phyloP scores from a whole-genome alignment of 768 basidiomycete species.

The Amanita phalloides region DNA sequence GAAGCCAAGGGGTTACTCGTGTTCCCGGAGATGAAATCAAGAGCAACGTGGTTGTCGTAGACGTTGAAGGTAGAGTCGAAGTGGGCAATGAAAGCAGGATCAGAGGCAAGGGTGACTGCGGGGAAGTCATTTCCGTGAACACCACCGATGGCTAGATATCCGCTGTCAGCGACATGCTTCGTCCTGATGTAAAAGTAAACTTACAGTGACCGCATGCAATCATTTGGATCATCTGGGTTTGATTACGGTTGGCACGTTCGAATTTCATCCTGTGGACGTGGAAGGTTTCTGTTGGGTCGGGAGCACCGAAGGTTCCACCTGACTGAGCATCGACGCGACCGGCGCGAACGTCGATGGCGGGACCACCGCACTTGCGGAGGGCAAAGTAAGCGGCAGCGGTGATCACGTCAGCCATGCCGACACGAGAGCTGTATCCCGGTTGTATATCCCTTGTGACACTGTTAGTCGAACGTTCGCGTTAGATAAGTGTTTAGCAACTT shows the following conservation, averaged over 20 bases:
- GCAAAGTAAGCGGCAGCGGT: constrained; percentile 18
- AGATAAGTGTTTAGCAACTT: not conserved
- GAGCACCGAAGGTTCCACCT: constrained; percentile 20
- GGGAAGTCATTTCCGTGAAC: constrained; percentile 20
- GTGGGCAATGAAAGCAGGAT: not conserved
- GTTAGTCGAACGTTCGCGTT: not conserved
- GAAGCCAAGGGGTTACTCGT: not conserved
- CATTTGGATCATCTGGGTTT: constrained; percentile 21
- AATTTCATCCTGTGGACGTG: constrained; percentile 16
- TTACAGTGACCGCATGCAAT: constrained; percentile 22
- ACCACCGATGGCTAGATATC: constrained; percentile 15
- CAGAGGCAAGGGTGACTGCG: not conserved
- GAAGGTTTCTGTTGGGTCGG: constrained; percentile 16
- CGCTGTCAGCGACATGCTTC: not conserved
- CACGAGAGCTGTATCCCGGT: constrained; percentile 1
- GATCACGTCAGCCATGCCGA: constrained; percentile 19
- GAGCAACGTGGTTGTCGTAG: not conserved
- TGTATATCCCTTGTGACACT: not conserved
- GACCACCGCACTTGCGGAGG: constrained; percentile 20
- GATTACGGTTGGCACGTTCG: constrained; percentile 17
- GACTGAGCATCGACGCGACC: constrained; percentile 22
- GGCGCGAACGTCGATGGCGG: constrained; percentile 18
- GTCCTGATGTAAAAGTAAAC: not conserved
- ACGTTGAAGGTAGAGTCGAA: constrained; percentile 3
- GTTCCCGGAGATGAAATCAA: constrained; percentile 1